phyloP scores from a whole-genome alignment of 2,329 filamentous ascomycete genomes.

The Pestalotiopsis sp. region DNA sequence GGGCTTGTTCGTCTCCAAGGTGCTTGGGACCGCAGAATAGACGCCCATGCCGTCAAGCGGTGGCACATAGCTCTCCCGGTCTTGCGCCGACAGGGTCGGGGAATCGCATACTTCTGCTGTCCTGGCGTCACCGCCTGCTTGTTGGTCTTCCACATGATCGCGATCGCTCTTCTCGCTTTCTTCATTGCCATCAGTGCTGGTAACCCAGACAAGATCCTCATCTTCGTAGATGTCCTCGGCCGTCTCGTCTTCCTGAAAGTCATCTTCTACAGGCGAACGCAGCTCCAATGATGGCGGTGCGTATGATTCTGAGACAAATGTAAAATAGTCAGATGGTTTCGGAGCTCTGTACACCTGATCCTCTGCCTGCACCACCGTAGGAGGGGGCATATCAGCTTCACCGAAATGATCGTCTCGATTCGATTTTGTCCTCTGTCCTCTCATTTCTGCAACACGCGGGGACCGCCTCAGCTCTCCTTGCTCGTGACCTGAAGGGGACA shows the following conservation, averaged over 20 bases:
- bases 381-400: background rate
- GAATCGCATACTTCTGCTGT: conserved; percentile 17
- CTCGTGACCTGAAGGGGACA: background rate
- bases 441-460: background rate
- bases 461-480: background rate
- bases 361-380: background rate
- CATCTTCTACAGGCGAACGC: conserved; percentile 22
- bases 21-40: conserved; percentile 26
- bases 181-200: no score
- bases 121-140: background rate
- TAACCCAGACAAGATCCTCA: conserved; percentile 6
- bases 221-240: conserved; percentile 20
- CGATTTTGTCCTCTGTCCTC: background rate
- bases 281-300: conserved; percentile 29
- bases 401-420: background rate
- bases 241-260: conserved; percentile 21
- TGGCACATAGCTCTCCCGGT: conserved; percentile 32
- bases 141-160: background rate
- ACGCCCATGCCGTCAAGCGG: conserved; percentile 29
- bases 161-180: background rate
- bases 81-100: conserved; percentile 26
- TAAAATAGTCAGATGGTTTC: conserved; percentile 30
- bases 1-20: conserved; percentile 21
- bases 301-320: conserved; percentile 32
- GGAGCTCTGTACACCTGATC: conserved; percentile 12